These are phyloP conservation scores for Penstemon davidsonii DNA, from an alignment of 257 asterid genomes.

Conservation along the genomic window DNA sequence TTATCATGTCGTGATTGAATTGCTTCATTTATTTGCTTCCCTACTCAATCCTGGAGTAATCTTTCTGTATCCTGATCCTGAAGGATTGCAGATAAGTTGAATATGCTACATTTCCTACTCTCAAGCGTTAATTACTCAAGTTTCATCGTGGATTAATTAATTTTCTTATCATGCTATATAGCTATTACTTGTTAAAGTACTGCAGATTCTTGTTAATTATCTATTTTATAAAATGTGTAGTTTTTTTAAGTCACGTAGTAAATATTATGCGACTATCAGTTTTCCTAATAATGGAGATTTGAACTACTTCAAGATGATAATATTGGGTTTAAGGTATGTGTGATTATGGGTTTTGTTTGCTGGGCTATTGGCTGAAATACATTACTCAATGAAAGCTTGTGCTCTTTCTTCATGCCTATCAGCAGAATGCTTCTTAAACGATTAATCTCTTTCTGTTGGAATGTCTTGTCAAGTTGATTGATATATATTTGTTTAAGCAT, in stretches of 20 bases:
- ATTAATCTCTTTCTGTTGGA: conserved; percentile 4
- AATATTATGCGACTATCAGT: too few relatives aligned
- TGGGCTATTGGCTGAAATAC: conserved; percentile 3
- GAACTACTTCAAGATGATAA: background rate
- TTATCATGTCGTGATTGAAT: background rate
- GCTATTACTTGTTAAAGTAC: background rate
- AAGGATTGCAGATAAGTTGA: background rate
- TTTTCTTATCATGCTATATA: background rate
- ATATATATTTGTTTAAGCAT: conserved; percentile 19
- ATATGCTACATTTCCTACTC: background rate
- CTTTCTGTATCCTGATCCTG: background rate
- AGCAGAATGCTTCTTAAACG: conserved; percentile 19
- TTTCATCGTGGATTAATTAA: background rate
- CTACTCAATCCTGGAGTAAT: background rate
- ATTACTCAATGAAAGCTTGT: background rate
- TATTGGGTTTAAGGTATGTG: background rate
- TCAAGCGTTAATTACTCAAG: background rate
- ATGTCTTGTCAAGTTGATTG: conserved; percentile 14
- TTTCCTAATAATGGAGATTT: background rate
- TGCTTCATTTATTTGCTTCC: background rate
- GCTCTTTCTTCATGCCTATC: background rate
- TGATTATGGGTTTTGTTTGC: background rate
- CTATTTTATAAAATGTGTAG: background rate
- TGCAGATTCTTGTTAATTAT: background rate
- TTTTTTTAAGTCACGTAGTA: background rate